Percentiles rank a stretch among this genome's conserved stretches.
Conservation (phyloP, 2,329 filamentous ascomycete species). For the Albifimbria verrucaria region DNA sequence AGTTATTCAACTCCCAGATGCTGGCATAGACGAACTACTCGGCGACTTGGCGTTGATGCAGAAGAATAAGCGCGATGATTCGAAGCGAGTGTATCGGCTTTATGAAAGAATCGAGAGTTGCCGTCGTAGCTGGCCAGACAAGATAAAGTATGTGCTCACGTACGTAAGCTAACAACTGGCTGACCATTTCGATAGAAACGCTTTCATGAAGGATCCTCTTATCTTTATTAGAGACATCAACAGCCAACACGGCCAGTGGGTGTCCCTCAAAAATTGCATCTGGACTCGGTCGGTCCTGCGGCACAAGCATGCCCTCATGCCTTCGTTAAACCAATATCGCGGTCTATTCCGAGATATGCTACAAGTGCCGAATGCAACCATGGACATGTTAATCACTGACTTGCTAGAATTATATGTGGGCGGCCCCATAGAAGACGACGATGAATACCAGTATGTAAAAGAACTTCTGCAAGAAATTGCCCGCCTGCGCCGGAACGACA, state of each 20-base stretch:
- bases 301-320: background rate
- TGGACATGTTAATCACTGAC: background rate
- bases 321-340: background rate
- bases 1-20: background rate
- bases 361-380: background rate
- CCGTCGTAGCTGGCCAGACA: background rate
- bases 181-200: background rate
- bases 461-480: background rate
- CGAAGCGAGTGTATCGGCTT: background rate
- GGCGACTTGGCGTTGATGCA: background rate
- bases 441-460: background rate
- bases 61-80: background rate
- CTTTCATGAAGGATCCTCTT: background rate
- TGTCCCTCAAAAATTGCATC: background rate
- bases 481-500: background rate
- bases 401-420: background rate
- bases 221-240: background rate
- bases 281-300: conserved; percentile 1
- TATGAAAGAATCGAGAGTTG: background rate
- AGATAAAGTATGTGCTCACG: background rate
- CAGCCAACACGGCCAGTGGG: background rate
- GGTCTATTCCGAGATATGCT: background rate
- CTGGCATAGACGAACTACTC: background rate
- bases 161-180: background rate
- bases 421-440: background rate